phyloP scores from a whole-genome alignment of 495 filamentous ascomycete species.

The Aspergillus conjunctus region DNA sequence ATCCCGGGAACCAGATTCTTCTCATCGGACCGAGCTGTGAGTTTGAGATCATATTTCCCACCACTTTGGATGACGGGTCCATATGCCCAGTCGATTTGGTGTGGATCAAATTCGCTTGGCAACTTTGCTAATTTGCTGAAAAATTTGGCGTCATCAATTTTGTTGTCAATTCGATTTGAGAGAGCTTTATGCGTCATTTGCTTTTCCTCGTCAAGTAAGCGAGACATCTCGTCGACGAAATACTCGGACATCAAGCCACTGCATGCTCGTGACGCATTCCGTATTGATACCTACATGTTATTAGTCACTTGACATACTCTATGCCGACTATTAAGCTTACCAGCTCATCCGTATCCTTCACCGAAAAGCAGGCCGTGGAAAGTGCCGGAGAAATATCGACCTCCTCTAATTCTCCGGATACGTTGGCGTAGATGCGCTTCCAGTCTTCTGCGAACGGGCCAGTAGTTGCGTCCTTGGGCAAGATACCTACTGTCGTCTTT shows the following conservation, averaged over 20 bases:
- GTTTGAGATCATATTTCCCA: conserved; percentile 87
- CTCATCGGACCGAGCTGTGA: conserved; percentile 71
- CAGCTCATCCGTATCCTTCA: conserved; percentile 94
- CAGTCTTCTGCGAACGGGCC: conserved; percentile 96
- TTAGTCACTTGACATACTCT: background rate
- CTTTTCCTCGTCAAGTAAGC: conserved; percentile 90
- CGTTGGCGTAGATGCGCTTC: conserved; percentile 75
- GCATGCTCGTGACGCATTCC: conserved; percentile 88
- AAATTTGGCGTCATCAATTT: conserved; percentile 90
- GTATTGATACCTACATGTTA: conserved; percentile 71
- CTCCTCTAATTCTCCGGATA: conserved; percentile 83
- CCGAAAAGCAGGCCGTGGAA: conserved; percentile 80
- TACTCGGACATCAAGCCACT: conserved; percentile 90
- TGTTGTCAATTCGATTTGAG: conserved; percentile 79
- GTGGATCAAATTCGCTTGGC: conserved; percentile 82
- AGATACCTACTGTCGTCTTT: conserved; percentile 84
- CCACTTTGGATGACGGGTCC: conserved; percentile 94
- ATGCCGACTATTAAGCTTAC: conserved; percentile 39
- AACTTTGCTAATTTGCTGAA: conserved; percentile 84
- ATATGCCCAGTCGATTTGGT: conserved; percentile 90
- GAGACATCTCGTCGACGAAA: conserved; percentile 97
- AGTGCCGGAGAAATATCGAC: conserved; percentile 83
- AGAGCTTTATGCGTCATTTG: conserved; percentile 89
- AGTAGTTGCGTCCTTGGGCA: conserved; percentile 78
- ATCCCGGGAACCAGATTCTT: conserved; percentile 89